A percentile compares a stretch with the other conserved stretches of the same genome.
Conservation (phyloP, 768 basidiomycete species). For the Pholiota molesta region DNA sequence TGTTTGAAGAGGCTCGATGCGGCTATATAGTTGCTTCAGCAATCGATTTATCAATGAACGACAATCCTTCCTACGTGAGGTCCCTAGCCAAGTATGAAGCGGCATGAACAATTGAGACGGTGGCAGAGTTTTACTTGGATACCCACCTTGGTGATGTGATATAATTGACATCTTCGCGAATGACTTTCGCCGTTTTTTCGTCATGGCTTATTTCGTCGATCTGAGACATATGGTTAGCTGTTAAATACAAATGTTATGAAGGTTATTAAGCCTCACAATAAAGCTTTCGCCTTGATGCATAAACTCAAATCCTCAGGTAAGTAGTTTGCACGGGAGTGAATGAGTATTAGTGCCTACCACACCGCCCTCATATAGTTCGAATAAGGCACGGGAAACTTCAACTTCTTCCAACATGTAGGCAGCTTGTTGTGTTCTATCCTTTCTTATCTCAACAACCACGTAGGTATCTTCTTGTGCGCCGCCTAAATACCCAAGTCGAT, state of each 20-base stretch:
- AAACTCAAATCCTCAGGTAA: constrained; percentile 51
- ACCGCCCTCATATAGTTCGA: constrained; percentile 89
- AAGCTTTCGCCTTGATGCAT: constrained; percentile 87
- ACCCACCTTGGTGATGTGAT: constrained; percentile 69
- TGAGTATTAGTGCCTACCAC: constrained; percentile 49
- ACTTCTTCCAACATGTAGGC: constrained; percentile 74
- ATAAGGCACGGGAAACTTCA: constrained; percentile 81
- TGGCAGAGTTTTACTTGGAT: neutral
- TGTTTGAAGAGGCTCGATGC: constrained; percentile 78
- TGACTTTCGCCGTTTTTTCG: constrained; percentile 66
- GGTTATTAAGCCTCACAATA: constrained; percentile 50
- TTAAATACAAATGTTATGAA: neutral
- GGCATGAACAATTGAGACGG: neutral
- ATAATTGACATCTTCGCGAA: constrained; percentile 83
- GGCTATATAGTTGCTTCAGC: constrained; percentile 39
- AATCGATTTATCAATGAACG: neutral
- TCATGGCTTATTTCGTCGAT: constrained; percentile 85
- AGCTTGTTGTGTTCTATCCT: constrained; percentile 29
- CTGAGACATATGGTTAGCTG: constrained; percentile 34
- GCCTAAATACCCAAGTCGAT: constrained; percentile 29
- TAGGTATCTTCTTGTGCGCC: constrained; percentile 82
- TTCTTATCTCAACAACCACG: constrained; percentile 66
- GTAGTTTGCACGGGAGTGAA: neutral
- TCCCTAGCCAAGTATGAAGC: constrained; percentile 47
- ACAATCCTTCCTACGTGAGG: constrained; percentile 58